Evolutionary conservation across 768 basidiomycete species (phyloP).

Genomic region (Podaxis mareebaensis): DNA sequence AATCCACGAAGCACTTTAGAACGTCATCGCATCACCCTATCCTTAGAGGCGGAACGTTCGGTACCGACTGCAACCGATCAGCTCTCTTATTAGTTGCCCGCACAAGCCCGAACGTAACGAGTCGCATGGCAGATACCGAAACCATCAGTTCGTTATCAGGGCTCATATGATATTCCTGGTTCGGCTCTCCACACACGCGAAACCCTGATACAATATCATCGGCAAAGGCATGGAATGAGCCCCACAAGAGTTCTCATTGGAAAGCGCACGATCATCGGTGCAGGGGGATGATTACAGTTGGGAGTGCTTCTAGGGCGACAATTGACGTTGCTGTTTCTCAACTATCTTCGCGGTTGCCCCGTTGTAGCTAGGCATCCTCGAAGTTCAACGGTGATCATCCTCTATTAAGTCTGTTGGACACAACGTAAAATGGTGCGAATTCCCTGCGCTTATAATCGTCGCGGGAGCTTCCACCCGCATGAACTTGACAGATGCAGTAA

Average conservation of each 20-base stretch:
- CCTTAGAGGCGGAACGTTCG: neutral
- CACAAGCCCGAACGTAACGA: constrained; percentile 6
- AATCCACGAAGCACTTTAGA: neutral
- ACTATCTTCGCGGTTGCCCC: neutral
- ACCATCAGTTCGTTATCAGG: neutral
- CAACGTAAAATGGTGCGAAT: neutral
- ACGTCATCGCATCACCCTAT: neutral
- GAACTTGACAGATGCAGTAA: neutral
- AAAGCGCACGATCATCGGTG: neutral
- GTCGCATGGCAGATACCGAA: constrained; percentile 2
- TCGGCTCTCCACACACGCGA: neutral
- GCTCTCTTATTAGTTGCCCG: neutral
- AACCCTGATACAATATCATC: neutral
- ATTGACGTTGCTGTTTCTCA: neutral
- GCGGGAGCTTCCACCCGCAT: neutral
- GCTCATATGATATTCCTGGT: neutral
- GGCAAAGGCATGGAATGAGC: neutral
- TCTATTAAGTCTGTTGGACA: neutral
- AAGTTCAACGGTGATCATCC: neutral
- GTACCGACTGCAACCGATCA: neutral
- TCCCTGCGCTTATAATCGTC: neutral
- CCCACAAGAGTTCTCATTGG: neutral
- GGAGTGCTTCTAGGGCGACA: neutral
- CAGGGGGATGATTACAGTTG: neutral
- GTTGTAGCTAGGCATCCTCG: neutral